These are phyloP conservation scores for Lepidium sativum DNA, from an alignment of 345 rosid genomes.

Conservation along the genomic window DNA sequence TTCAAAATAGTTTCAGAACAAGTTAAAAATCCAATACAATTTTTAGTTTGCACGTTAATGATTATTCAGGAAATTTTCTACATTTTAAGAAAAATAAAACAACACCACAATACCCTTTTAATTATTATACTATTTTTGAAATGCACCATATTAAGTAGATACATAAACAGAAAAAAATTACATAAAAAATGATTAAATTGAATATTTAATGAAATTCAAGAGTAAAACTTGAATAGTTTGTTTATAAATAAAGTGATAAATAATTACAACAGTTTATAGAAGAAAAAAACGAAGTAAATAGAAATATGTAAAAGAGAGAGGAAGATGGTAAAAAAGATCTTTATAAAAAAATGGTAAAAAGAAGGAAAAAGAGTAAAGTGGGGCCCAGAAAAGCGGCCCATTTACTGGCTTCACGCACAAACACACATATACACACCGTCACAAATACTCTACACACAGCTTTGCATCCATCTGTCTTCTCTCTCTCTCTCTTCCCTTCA, in stretches of 20 bases:
- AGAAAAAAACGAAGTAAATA: too few species aligned
- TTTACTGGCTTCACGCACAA: slow-evolving; percentile 30
- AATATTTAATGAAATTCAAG: background rate
- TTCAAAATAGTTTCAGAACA: background rate
- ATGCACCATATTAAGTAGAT: background rate
- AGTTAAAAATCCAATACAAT: background rate
- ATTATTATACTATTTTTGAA: background rate
- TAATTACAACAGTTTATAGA: too few species aligned
- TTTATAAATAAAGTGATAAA: background rate
- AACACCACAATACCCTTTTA: background rate
- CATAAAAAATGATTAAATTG: too few species aligned
- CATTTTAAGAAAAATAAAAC: background rate
- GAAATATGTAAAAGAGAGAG: too few species aligned
- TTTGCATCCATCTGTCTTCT: slow-evolving; percentile 26
- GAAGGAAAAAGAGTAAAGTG: background rate
- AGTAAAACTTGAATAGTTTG: background rate
- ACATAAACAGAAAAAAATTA: too few species aligned
- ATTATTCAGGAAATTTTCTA: background rate
- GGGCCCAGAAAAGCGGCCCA: slow-evolving; percentile 29
- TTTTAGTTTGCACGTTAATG: background rate
- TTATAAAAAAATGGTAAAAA: too few species aligned
- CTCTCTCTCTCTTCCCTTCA: slow-evolving; percentile 13
- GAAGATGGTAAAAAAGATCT: too few species aligned
- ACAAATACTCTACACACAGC: slow-evolving; percentile 23
- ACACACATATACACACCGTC: slow-evolving; percentile 20